These are phyloP conservation scores for Medicago arabica DNA, from an alignment of 306 rosid genomes.

Conservation along the genomic window DNA sequence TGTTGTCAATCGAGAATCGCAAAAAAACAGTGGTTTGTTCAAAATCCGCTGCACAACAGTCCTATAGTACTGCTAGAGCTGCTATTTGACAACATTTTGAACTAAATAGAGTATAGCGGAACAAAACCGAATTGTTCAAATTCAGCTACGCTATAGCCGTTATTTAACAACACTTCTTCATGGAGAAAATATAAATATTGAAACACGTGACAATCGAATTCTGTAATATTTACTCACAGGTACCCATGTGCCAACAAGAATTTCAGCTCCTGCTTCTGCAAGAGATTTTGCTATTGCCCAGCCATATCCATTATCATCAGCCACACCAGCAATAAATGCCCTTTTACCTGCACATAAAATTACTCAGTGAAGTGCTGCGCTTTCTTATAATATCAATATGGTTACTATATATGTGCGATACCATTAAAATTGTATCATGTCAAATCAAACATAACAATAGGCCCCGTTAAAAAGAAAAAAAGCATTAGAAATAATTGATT, in stretches of 20 bases:
- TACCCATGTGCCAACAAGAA: constrained; percentile 98
- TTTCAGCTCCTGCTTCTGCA: constrained; percentile 97
- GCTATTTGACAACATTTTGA: neutral
- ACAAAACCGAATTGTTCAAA: neutral
- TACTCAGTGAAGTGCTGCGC: constrained; percentile 8
- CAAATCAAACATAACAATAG: neutral
- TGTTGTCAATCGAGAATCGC: neutral
- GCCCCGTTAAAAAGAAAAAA: neutral
- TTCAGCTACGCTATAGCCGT: neutral
- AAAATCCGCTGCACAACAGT: neutral
- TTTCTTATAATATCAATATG: neutral
- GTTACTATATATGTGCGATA: neutral
- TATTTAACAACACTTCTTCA: neutral
- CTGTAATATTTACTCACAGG: constrained; percentile 70
- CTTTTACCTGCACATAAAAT: constrained; percentile 69
- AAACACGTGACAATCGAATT: neutral
- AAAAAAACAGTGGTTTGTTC: neutral
- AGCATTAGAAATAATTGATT: too few species aligned
- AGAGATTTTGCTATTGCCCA: constrained; percentile 99
- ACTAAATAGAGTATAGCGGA: neutral
- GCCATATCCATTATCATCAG: constrained; percentile 96
- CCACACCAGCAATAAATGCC: constrained; percentile 96
- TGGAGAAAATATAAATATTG: neutral
- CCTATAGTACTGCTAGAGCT: neutral
- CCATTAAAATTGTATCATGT: neutral